Conservation (phyloP, 2,329 filamentous ascomycete genomes). For the Fusarium torulosum region DNA sequence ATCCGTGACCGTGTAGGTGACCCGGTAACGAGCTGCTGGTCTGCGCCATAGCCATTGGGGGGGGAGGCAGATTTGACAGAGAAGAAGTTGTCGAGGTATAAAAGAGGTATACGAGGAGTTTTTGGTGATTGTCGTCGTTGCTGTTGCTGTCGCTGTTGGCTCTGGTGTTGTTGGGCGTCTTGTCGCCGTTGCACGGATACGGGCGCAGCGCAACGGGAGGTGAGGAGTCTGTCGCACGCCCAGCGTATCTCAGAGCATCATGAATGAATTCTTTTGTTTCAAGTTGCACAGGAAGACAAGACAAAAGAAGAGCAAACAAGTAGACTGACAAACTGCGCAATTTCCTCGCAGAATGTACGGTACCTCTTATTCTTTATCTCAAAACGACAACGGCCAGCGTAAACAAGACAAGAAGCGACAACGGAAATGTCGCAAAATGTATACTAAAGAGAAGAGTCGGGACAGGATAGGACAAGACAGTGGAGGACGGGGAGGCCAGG, state of each 20-base stretch:
- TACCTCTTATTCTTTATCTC: conserved; percentile 2
- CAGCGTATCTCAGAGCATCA: conserved; percentile 49
- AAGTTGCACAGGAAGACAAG: conserved; percentile 35
- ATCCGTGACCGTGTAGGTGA: conserved; percentile 42
- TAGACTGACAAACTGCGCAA: conserved; percentile 21
- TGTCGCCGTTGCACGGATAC: conserved; percentile 46
- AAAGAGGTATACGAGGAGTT: conserved; percentile 31
- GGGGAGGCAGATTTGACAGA: conserved; percentile 8
- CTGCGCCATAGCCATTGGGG: conserved; percentile 44
- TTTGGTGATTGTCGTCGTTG: conserved; percentile 12
- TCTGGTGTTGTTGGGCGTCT: conserved; percentile 32
- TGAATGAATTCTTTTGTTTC: conserved; percentile 38
- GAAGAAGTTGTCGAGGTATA: background rate
- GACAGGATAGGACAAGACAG: conserved; percentile 2
- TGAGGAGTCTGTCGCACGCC: conserved; percentile 45
- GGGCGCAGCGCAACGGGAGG: conserved; percentile 41
- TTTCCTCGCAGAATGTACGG: conserved; percentile 3
- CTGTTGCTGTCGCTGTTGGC: conserved; percentile 27
- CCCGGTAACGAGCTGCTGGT: conserved; percentile 42
- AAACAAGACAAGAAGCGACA: conserved; percentile 32
- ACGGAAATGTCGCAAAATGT: conserved; percentile 41
- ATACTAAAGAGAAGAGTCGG: conserved; percentile 11
- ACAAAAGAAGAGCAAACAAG: conserved; percentile 17
- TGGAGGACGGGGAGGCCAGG: conserved; percentile 21
- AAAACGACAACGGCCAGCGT: conserved; percentile 34